Evolutionary conservation across 78 protist genomes (phyloP).

Genomic region (Dictyostelium brefeldianum): DNA sequence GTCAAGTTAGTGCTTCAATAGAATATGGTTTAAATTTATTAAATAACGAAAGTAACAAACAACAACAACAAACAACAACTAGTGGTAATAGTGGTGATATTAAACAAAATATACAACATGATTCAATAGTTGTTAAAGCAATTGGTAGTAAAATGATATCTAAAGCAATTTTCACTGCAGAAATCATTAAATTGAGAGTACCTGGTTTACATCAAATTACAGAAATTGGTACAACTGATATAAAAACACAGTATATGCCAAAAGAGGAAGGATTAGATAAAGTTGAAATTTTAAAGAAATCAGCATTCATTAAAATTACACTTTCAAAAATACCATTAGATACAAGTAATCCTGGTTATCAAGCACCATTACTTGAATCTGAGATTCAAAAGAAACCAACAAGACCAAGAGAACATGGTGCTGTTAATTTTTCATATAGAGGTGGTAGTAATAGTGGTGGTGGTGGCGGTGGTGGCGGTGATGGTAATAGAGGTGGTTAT

Average conservation of each 20-base stretch:
- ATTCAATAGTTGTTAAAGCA: slow-evolving; percentile 63
- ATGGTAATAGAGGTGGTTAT: not conserved
- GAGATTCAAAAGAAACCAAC: slow-evolving; percentile 6
- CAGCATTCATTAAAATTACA: slow-evolving; percentile 64
- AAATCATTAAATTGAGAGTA: slow-evolving; percentile 57
- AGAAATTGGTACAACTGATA: slow-evolving; percentile 60
- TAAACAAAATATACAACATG: not conserved
- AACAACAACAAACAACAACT: not conserved
- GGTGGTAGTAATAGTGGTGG: not conserved
- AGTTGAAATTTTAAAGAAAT: slow-evolving; percentile 43
- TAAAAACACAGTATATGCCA: slow-evolving; percentile 53
- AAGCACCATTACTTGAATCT: slow-evolving; percentile 45
- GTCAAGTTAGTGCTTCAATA: slow-evolving; percentile 44
- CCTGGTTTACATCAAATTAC: slow-evolving; percentile 62
- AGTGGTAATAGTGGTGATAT: not conserved
- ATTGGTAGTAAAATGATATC: slow-evolving; percentile 33
- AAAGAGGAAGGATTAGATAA: slow-evolving; percentile 80
- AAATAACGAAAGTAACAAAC: not conserved
- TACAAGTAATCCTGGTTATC: slow-evolving; percentile 60
- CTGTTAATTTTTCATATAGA: not conserved
- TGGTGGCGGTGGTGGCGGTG: slow-evolving; percentile 42
- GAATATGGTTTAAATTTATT: slow-evolving; percentile 67
- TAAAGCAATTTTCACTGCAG: slow-evolving; percentile 67
- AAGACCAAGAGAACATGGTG: slow-evolving; percentile 10
- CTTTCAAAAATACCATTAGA: slow-evolving; percentile 32